Conservation (phyloP, 768 basidiomycete species). For the Myochromella boudieri region DNA sequence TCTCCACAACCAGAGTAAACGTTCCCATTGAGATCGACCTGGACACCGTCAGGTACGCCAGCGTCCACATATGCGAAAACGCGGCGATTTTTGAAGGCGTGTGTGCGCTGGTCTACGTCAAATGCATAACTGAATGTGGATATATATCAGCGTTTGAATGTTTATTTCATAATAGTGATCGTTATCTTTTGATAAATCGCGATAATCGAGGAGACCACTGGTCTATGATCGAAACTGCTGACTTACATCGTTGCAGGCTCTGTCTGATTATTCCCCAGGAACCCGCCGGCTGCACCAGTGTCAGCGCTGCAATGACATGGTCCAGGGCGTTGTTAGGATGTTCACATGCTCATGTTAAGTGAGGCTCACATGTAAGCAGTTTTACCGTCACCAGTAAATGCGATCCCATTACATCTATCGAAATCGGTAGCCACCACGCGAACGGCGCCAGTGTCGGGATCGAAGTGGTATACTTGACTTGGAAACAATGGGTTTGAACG, state of each 20-base stretch:
- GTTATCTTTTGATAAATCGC: neutral
- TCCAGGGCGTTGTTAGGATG: neutral
- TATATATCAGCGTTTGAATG: neutral
- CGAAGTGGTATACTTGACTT: constrained; percentile 77
- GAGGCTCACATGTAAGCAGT: constrained; percentile 59
- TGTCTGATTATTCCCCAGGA: constrained; percentile 52
- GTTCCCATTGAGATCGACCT: constrained; percentile 63
- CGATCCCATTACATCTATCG: constrained; percentile 70
- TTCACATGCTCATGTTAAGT: neutral
- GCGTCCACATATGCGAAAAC: constrained; percentile 68
- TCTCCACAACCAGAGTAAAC: constrained; percentile 71
- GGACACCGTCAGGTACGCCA: constrained; percentile 67
- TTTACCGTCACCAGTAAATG: constrained; percentile 64
- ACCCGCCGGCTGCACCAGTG: constrained; percentile 47
- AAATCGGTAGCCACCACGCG: constrained; percentile 79
- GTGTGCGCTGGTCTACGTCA: constrained; percentile 58
- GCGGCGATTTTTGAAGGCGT: constrained; percentile 57
- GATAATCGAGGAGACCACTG: neutral
- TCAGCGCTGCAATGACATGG: constrained; percentile 39
- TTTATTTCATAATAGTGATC: neutral
- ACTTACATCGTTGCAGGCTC: constrained; percentile 68
- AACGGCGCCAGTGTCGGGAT: constrained; percentile 62
- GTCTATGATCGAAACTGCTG: neutral
- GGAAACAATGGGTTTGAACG: constrained; percentile 65
- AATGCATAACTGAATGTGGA: constrained; percentile 55